Evolutionary conservation across 139 green algal species (phyloP).

Genomic region (Ulvella scutata): DNA sequence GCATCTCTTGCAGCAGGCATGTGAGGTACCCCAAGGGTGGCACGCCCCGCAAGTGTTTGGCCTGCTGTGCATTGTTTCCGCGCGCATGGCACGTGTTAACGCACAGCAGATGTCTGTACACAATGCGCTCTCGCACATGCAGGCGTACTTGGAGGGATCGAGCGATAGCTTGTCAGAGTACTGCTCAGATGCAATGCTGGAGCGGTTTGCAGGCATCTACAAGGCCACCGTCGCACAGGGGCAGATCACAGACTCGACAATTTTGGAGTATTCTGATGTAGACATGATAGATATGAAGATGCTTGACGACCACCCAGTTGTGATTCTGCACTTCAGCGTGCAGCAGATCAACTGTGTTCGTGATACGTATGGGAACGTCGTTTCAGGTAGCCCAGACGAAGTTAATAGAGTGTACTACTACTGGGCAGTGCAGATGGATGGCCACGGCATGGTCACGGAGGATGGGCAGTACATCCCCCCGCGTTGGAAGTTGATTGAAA

Average conservation of each 20-base stretch:
- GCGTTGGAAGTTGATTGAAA: conserved; percentile 40
- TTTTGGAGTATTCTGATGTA: conserved; percentile 58
- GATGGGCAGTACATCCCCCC: conserved; percentile 34
- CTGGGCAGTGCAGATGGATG: conserved; percentile 36
- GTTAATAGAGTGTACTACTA: conserved; percentile 39
- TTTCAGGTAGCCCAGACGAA: conserved; percentile 40
- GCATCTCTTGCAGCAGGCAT: neutral
- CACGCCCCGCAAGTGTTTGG: no score
- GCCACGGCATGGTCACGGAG: conserved; percentile 23
- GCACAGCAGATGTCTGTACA: no score
- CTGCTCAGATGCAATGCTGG: conserved; percentile 43
- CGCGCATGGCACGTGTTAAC: no score
- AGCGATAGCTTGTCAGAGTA: conserved; percentile 31
- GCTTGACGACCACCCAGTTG: conserved; percentile 43
- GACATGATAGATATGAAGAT: conserved; percentile 61
- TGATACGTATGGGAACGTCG: conserved; percentile 52
- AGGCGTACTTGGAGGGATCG: conserved; percentile 40
- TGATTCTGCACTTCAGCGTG: conserved; percentile 44
- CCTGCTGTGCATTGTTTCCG: no score
- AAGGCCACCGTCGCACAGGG: conserved; percentile 7
- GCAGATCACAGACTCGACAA: conserved; percentile 31
- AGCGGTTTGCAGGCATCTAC: conserved; percentile 43
- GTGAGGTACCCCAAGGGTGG: no score
- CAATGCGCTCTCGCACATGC: no score
- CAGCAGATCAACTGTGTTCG: conserved; percentile 47